Percentiles rank a stretch among this genome's conserved stretches.
Conservation (phyloP, 2,329 filamentous ascomycete genomes). For the Ophiocordyceps australis region DNA sequence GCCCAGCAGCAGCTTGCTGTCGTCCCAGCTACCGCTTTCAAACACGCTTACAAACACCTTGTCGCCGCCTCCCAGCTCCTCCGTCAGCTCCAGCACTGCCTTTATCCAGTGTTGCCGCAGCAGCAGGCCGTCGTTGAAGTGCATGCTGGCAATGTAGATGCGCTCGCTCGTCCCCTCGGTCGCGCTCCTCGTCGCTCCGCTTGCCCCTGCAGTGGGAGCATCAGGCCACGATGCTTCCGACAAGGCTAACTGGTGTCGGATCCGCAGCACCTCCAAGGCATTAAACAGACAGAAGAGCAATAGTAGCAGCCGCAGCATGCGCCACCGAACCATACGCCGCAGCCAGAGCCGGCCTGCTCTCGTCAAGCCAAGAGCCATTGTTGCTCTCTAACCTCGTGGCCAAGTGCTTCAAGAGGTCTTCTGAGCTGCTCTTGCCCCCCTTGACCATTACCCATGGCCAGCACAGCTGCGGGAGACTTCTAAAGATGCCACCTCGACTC, state of each 20-base stretch:
- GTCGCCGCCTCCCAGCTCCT: slow-evolving; percentile 35
- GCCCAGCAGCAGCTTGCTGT: slow-evolving; percentile 42
- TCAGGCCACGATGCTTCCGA: too few relatives aligned
- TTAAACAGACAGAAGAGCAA: slow-evolving; percentile 16
- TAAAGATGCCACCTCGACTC: too few relatives aligned
- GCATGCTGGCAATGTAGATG: slow-evolving; percentile 51
- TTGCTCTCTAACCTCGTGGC: too few relatives aligned
- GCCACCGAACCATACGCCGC: slow-evolving; percentile 18
- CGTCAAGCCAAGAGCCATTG: too few relatives aligned
- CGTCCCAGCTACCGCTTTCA: slow-evolving; percentile 53
- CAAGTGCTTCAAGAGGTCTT: too few relatives aligned
- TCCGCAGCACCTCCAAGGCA: slow-evolving; percentile 19
- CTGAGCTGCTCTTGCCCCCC: too few relatives aligned
- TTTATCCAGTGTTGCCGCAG: slow-evolving; percentile 44
- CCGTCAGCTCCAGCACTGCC: slow-evolving; percentile 37
- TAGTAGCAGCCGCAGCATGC: slow-evolving; percentile 14
- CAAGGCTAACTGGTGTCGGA: slow-evolving; percentile 14
- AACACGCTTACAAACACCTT: slow-evolving; percentile 52
- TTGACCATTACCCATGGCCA: too few relatives aligned
- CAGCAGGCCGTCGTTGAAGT: slow-evolving; percentile 47
- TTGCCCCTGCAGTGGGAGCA: too few relatives aligned
- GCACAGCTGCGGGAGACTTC: too few relatives aligned
- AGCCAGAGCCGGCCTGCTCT: too few relatives aligned
- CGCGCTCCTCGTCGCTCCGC: slow-evolving; percentile 9
- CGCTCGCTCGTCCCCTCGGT: slow-evolving; percentile 11